Evolutionary conservation across 768 basidiomycete species (phyloP), one percentile per base, ranked within the genome.

Genomic region (Phanerodontia chrysosporium): DNA sequence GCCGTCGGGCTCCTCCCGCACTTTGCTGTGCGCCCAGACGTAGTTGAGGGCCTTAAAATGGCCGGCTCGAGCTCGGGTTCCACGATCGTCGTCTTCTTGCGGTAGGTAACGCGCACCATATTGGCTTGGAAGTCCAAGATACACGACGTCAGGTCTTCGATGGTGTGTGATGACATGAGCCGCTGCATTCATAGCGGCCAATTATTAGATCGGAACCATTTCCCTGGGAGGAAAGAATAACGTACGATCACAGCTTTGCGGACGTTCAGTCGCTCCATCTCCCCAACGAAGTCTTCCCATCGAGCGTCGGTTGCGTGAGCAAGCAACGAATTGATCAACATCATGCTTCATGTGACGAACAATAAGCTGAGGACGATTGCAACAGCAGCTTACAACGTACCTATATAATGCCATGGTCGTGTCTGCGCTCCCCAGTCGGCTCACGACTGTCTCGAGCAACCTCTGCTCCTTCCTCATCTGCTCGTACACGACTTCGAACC

Each of bases 121-220:
- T 92, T 92, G 27, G 89, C 86, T 75, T 95, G 92, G 71, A 94
- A 95, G 68, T 94, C 89, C 57, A 94, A 79, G 49, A 95, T 87
- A 58, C 86, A 87, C 0, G 91, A 93, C 7, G 87, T 85, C 55
- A 93, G 75, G 67, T 94, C 92, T 62, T 92, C 90, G 51, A 85
- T 83, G 28, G 85, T 87, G 64, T 91, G 88, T 29, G 87, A 80
- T 8, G 87, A 85, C 90, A 93, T 94, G 49, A 94, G 79, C 58
- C 86, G 84, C 90, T 94, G 64, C 18, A 28, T 25, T 30, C 10
- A 21, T 21, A 29, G 24, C 16, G 8, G 10, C 9, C 52, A 39
- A 42, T 36, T 42, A 32, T 53, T 39, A 39, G 52, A 53, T 53
- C 2, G 65, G 56, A 60, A 2, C 28, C 24, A 9, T 27, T 36